Conservation (phyloP, 768 basidiomycete species). For the Boletus edulis region DNA sequence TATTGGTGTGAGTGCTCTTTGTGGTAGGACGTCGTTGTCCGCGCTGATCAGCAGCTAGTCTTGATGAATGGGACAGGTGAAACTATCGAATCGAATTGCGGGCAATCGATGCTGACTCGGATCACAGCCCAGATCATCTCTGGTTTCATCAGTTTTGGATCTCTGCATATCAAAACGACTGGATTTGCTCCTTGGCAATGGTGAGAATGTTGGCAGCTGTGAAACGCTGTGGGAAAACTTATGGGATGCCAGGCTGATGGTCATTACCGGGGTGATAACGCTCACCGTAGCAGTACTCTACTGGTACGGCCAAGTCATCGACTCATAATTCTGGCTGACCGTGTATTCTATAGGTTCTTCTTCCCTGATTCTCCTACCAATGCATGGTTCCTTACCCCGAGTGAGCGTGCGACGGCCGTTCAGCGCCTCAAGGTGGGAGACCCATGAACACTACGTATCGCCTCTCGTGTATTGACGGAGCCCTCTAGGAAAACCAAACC, state of each 20-base stretch:
- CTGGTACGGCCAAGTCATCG: slow-evolving; percentile 39
- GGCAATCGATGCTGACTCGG: slow-evolving; percentile 6
- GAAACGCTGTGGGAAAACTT: neutral
- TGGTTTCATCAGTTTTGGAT: slow-evolving; percentile 67
- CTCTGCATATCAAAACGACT: slow-evolving; percentile 55
- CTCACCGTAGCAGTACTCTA: slow-evolving; percentile 49
- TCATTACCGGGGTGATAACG: slow-evolving; percentile 64
- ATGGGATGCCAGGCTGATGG: slow-evolving; percentile 51
- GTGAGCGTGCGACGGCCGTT: slow-evolving; percentile 64
- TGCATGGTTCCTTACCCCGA: slow-evolving; percentile 69
- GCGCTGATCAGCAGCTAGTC: slow-evolving; percentile 37
- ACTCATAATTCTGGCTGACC: neutral
- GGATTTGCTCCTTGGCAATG: slow-evolving; percentile 74
- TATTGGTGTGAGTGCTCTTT: slow-evolving; percentile 63
- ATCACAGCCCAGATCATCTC: slow-evolving; percentile 62
- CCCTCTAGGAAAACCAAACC: slow-evolving; percentile 63
- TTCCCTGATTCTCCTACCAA: slow-evolving; percentile 76
- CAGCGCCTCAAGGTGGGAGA: slow-evolving; percentile 55
- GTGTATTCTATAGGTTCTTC: slow-evolving; percentile 42
- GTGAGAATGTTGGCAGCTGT: slow-evolving; percentile 28
- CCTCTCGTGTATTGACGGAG: neutral
- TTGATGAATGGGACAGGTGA: slow-evolving; percentile 73
- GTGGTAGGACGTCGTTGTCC: neutral
- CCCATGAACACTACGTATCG: neutral
- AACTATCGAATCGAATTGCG: neutral